Percentiles rank a stretch among this genome's conserved stretches.
These are phyloP conservation scores for Cladosporium sp. DNA, from an alignment of 2,329 filamentous ascomycete genomes.

Conservation along the genomic window DNA sequence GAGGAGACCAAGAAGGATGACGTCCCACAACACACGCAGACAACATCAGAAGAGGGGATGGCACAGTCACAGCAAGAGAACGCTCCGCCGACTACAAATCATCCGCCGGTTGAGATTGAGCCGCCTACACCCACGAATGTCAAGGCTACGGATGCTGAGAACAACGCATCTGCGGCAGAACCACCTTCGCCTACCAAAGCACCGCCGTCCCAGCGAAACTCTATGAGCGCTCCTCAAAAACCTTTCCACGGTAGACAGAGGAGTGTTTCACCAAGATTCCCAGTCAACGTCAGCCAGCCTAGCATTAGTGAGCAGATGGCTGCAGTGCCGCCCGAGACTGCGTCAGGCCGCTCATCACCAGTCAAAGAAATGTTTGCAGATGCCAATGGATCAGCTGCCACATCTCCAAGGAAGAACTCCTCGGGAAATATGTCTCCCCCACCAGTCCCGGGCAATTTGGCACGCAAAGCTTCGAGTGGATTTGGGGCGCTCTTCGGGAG, in stretches of 20 bases:
- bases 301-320: conserved; percentile 11
- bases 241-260: conserved; percentile 6
- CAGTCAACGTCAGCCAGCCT: conserved; percentile 21
- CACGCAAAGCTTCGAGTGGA: conserved; percentile 77
- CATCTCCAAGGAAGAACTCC: conserved; percentile 11
- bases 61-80: not conserved
- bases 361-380: conserved; percentile 2
- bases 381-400: not conserved
- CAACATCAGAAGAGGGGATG: not conserved
- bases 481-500: conserved; percentile 75
- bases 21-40: not conserved
- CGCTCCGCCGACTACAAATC: not conserved
- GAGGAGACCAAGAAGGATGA: conserved; percentile 9
- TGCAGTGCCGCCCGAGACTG: not conserved
- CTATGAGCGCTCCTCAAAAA: conserved; percentile 5
- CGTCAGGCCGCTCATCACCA: conserved; percentile 4
- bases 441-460: conserved; percentile 36
- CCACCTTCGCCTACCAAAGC: conserved; percentile 4
- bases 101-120: not conserved
- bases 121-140: conserved; percentile 1
- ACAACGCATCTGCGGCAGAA: not conserved
- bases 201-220: not conserved
- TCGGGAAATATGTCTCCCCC: conserved; percentile 32
- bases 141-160: not conserved
- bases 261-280: conserved; percentile 10